A percentile compares a stretch with the other conserved stretches of the same genome.
phyloP scores from a whole-genome alignment of 2,329 filamentous ascomycete species.

The Paracamarosporium sp. region DNA sequence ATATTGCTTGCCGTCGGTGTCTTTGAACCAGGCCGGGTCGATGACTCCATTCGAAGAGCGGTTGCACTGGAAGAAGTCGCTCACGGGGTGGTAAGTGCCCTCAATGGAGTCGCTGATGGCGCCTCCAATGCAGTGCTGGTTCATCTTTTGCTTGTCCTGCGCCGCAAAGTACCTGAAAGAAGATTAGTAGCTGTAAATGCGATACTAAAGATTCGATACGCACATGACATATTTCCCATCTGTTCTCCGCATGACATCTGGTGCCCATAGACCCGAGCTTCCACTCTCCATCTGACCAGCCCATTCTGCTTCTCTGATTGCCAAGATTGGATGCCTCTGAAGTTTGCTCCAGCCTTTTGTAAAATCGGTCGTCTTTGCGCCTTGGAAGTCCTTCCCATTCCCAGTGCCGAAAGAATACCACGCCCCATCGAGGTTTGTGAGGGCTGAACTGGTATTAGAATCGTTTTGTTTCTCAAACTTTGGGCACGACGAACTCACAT shows the following conservation, averaged over 20 bases:
- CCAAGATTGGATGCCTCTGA: not conserved
- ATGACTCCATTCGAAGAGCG: conserved; percentile 5
- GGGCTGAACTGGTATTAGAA: not conserved
- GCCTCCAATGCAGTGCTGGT: conserved; percentile 7
- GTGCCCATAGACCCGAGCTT: conserved; percentile 1
- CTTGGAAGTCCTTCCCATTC: conserved; percentile 4
- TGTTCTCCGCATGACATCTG: conserved; percentile 1
- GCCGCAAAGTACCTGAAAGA: conserved; percentile 5
- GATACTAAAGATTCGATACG: not conserved
- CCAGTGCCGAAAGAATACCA: conserved; percentile 4
- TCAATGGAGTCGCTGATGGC: not conserved
- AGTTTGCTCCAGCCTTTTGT: not conserved
- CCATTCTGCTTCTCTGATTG: not conserved
- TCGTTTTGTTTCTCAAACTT: not conserved
- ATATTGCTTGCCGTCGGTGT: conserved; percentile 2
- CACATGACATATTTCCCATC: not conserved
- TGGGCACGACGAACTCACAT: not conserved
- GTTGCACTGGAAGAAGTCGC: conserved; percentile 7
- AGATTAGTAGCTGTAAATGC: not conserved
- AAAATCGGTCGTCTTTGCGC: not conserved
- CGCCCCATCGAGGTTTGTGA: not conserved
- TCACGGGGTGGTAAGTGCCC: conserved; percentile 2
- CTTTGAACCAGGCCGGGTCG: conserved; percentile 9
- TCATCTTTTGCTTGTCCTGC: not conserved
- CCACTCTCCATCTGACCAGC: not conserved